Base-by-base conservation (phyloP, 805 yeast species). In the Suhomyces sp. region DNA sequence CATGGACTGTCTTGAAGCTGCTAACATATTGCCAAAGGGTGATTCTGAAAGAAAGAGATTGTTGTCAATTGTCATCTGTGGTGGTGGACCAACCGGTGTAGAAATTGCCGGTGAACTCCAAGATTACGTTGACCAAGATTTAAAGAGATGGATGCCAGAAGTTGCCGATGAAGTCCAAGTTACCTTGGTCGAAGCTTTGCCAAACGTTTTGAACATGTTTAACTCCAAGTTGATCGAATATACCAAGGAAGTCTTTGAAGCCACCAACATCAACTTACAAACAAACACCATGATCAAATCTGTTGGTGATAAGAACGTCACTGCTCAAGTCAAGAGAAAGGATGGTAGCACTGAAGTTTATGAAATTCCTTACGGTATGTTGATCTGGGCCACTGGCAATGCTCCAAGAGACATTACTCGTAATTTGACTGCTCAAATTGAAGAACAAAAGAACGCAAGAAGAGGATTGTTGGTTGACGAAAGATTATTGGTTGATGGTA, bases 11-110 rank as follows among this genome's bases (percentile, higher is more conserved):
- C 81, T 90, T 53, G 96, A 91, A 70, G 83, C 88, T 44, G 96
- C 97, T 27, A 79, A 84, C 50, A 70, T 83, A 46, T 75, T 88
- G 50, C 86, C 93, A 39, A 76, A 75, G 49, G 81, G 70, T 36
- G 86, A 79, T 48, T 80, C 81, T 14, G 95, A 86, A 60, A 79
- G 97, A 65, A 77, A 79, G 65, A 79, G 95, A 61, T 74, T 91
- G 52, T 75, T 90, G 58, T 83, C 82, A 44, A 81, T 88, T 51
- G 91, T 91, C 44, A 95, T 91, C 44, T 95, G 93, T 49, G 98
- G 98, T 54, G 98, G 97, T 65, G 98, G 98, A 46, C 97, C 98
- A 59, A 90, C 98, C 28, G 98, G 98, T 70, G 96, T 90, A 44
- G 97, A 88, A 68, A 84, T 88, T 53, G 96, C 97, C 48, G 98